Conservation (phyloP, 2,329 filamentous ascomycete genomes). For the Colletotrichum tanaceti region DNA sequence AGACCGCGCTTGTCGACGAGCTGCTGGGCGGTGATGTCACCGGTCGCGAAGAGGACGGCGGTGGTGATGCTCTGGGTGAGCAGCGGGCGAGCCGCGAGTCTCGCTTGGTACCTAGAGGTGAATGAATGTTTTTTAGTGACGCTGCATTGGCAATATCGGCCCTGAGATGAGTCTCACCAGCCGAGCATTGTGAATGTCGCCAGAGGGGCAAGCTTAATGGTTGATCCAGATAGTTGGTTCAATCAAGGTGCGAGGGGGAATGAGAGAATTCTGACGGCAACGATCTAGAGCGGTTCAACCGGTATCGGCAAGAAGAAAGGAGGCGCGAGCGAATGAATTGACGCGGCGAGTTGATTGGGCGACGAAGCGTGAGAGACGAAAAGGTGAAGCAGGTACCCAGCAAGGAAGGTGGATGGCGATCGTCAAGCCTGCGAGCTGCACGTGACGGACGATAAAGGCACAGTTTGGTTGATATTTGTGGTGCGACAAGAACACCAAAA, state of each 20-base stretch:
- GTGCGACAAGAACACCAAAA: neutral
- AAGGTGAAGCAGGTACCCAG: constrained; percentile 21
- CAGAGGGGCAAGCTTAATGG: neutral
- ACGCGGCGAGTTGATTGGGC: constrained; percentile 14
- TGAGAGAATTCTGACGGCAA: neutral
- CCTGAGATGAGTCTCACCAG: constrained; percentile 23
- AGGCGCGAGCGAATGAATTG: constrained; percentile 15
- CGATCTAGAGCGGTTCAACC: neutral
- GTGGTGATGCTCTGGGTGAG: constrained; percentile 93
- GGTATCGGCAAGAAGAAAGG: neutral
- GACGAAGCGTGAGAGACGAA: constrained; percentile 2
- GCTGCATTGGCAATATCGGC: neutral
- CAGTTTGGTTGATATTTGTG: neutral
- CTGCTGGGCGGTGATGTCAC: constrained; percentile 92
- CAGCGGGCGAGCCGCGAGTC: constrained; percentile 82
- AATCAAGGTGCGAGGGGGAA: neutral
- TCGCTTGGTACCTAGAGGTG: constrained; percentile 78
- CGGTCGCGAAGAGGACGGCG: constrained; percentile 90
- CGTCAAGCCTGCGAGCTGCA: constrained; percentile 26
- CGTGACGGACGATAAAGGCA: constrained; percentile 31
- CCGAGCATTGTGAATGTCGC: constrained; percentile 36
- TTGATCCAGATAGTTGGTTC: neutral
- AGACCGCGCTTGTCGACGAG: constrained; percentile 84
- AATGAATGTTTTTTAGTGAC: neutral
- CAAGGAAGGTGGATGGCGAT: constrained; percentile 37